Percentiles rank a stretch among this genome's conserved stretches.
Evolutionary conservation across 2,329 filamentous ascomycete genomes (phyloP).

Genomic region (Gyromitra esculenta): DNA sequence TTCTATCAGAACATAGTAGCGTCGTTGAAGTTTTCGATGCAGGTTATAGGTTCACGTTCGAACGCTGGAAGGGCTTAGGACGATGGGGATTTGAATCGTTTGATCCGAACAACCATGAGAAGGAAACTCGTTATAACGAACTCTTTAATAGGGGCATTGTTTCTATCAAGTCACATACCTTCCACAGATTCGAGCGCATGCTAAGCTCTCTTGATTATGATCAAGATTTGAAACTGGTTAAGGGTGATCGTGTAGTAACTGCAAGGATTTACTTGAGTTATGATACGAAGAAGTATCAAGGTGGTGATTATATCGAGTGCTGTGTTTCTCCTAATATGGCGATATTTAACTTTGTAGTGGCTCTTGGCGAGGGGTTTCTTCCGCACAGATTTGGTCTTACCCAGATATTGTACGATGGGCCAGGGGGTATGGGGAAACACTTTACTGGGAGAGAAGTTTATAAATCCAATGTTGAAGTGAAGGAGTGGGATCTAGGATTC

Average conservation of each 20-base stretch:
- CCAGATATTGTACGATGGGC: conserved; percentile 24
- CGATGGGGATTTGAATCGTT: conserved; percentile 16
- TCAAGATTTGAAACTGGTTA: neutral
- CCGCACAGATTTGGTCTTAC: neutral
- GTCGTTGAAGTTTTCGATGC: conserved; percentile 10
- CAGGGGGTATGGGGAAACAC: conserved; percentile 20
- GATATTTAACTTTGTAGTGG: neutral
- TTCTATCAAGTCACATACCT: conserved; percentile 15
- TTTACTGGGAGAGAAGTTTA: conserved; percentile 3
- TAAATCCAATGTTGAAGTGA: neutral
- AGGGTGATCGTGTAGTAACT: neutral
- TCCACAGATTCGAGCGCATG: conserved; percentile 16
- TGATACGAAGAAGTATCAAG: conserved; percentile 1
- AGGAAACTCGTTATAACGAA: conserved; percentile 4
- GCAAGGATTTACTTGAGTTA: conserved; percentile 19
- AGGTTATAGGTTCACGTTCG: conserved; percentile 13
- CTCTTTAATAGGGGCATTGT: conserved; percentile 20
- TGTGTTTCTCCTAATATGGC: conserved; percentile 20
- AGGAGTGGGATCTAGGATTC: conserved; percentile 5
- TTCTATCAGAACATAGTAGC: neutral
- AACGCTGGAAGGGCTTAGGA: conserved; percentile 1
- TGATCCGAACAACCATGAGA: neutral
- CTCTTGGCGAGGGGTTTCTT: conserved; percentile 15
- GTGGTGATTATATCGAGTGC: conserved; percentile 17
- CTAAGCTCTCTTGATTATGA: conserved; percentile 8